A percentile compares a stretch with the other conserved stretches of the same genome.
These are phyloP conservation scores for Penicillium simplicissimum DNA, from an alignment of 495 filamentous ascomycete species.

Conservation along the genomic window DNA sequence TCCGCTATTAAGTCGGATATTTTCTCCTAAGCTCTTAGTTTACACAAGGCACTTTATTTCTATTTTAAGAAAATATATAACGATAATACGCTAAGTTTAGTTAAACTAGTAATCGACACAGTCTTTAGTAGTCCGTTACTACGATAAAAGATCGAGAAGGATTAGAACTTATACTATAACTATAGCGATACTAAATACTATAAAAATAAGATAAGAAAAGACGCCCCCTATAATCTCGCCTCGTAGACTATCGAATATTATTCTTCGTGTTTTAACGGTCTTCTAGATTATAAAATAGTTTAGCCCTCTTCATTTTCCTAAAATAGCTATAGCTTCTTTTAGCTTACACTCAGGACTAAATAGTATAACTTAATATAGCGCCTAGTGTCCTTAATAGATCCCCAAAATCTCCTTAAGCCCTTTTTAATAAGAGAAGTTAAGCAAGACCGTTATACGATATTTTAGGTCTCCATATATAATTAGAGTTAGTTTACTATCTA, in stretches of 20 bases:
- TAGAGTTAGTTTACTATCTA: background rate
- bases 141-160: background rate
- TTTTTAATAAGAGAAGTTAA: background rate
- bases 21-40: background rate
- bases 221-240: background rate
- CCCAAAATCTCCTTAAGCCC: background rate
- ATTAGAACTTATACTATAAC: background rate
- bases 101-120: background rate
- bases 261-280: background rate
- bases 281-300: background rate
- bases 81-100: background rate
- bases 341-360: background rate
- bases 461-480: background rate
- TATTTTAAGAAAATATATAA: background rate
- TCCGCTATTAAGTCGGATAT: too few relatives aligned
- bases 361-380: background rate
- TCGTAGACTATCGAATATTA: background rate
- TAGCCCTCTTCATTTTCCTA: background rate
- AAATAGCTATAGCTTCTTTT: background rate
- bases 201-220: background rate
- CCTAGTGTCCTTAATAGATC: background rate
- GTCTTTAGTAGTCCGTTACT: background rate
- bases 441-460: background rate
- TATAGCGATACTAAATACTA: background rate
- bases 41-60: background rate